Evolutionary conservation across 176 grass and related monocot genomes (phyloP).

Genomic region (Oryza brachyantha): DNA sequence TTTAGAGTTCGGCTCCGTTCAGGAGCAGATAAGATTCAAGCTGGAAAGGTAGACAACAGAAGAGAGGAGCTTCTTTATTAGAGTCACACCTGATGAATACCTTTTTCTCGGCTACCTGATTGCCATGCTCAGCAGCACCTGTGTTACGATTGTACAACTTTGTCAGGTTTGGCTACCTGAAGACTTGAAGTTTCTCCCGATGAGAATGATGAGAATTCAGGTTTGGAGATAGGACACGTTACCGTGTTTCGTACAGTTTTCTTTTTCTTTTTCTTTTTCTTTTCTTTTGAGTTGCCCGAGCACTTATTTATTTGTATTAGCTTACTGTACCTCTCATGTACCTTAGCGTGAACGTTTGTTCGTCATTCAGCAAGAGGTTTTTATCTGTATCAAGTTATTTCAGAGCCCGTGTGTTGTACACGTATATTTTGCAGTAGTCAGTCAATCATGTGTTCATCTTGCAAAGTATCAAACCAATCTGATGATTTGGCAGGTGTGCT

Average conservation of each 20-base stretch:
- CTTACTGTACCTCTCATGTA: neutral
- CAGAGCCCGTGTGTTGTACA: conserved; percentile 17
- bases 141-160: conserved; percentile 12
- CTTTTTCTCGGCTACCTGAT: conserved; percentile 15
- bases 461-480: neutral
- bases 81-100: conserved; percentile 16
- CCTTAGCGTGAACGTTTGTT: conserved; percentile 18
- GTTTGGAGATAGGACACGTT: conserved; percentile 18
- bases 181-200: neutral
- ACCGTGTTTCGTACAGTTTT: conserved; percentile 31
- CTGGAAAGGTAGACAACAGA: conserved; percentile 13
- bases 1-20: neutral
- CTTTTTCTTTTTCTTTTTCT: neutral
- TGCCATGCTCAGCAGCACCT: conserved; percentile 5
- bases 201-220: conserved; percentile 25
- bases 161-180: conserved; percentile 8
- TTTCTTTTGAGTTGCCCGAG: neutral
- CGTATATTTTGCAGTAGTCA: neutral
- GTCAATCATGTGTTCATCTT: neutral
- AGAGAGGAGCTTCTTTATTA: neutral
- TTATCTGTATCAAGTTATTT: conserved; percentile 17
- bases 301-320: conserved; percentile 25
- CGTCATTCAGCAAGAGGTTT: conserved; percentile 1
- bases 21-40: conserved; percentile 21
- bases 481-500: neutral